Percentiles rank a stretch among this genome's conserved stretches.
Evolutionary conservation across 2,329 filamentous ascomycete species (phyloP).

Genomic region (Trichoderma citrinoviride): DNA sequence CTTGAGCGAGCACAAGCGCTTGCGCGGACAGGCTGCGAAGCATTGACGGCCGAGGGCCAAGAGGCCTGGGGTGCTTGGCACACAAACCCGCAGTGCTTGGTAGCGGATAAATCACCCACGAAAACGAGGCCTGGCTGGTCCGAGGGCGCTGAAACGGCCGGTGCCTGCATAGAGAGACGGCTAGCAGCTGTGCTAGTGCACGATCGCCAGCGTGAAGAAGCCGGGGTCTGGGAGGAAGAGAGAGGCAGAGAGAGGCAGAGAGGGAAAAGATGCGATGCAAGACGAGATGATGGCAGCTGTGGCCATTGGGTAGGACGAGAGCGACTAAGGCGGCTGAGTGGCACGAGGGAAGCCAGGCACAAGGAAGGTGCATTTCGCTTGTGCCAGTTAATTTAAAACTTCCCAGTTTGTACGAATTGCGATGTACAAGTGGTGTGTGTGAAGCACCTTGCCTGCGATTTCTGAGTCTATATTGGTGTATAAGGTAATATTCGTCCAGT

Average conservation of each 20-base stretch:
- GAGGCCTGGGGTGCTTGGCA: not conserved
- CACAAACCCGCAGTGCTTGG: not conserved
- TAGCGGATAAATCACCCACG: not conserved
- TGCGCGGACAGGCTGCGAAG: not conserved
- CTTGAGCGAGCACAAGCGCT: not conserved
- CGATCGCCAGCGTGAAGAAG: not conserved
- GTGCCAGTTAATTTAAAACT: constrained; percentile 1
- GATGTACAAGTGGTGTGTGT: not conserved
- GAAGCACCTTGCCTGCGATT: too few relatives aligned
- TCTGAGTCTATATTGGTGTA: too few relatives aligned
- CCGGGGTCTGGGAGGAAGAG: not conserved
- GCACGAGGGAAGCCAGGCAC: not conserved
- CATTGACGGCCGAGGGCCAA: not conserved
- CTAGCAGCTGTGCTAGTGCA: constrained; percentile 2
- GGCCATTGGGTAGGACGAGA: not conserved
- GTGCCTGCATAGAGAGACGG: constrained; percentile 1
- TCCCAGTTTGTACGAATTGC: not conserved
- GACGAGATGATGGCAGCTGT: not conserved
- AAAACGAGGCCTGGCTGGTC: constrained; percentile 1
- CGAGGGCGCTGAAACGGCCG: constrained; percentile 6
- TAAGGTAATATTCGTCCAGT: too few relatives aligned
- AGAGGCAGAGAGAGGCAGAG: not conserved
- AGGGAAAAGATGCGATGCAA: not conserved
- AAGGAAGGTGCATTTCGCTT: constrained; percentile 9
- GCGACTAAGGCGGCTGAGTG: not conserved